Conservation (phyloP, 2,329 filamentous ascomycete species). For the Penicillium sp. region DNA sequence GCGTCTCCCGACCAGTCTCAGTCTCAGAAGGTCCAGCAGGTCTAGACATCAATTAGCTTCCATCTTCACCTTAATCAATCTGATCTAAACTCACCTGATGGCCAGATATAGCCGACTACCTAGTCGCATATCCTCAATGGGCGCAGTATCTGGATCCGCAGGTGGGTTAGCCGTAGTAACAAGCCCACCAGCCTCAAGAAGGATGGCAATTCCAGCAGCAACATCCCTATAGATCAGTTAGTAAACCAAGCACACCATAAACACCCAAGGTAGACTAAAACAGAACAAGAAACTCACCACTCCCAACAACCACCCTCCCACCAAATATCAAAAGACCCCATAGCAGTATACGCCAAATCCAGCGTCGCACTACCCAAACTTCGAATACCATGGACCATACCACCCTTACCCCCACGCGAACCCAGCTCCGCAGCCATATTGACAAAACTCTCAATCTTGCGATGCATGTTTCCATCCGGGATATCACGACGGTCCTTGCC, state of each 20-base stretch:
- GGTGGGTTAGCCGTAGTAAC: conserved; percentile 75
- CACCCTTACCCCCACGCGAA: conserved; percentile 64
- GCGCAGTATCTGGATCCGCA: conserved; percentile 53
- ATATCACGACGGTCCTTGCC: conserved; percentile 71
- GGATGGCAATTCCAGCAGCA: conserved; percentile 70
- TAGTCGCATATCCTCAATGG: conserved; percentile 61
- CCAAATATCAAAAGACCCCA: conserved; percentile 77
- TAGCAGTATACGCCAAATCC: conserved; percentile 73
- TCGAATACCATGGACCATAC: conserved; percentile 76
- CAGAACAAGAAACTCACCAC: conserved; percentile 54
- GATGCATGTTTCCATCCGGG: conserved; percentile 66
- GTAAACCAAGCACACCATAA: not conserved
- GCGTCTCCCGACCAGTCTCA: conserved; percentile 65
- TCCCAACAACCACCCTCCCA: conserved; percentile 83
- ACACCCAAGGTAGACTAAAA: not conserved
- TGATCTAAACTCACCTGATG: conserved; percentile 47
- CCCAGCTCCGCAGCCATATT: conserved; percentile 71
- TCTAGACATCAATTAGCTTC: conserved; percentile 42
- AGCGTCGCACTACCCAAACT: conserved; percentile 73
- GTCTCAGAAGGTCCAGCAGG: conserved; percentile 62
- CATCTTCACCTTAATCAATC: not conserved
- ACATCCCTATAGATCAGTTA: conserved; percentile 57
- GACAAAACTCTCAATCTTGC: conserved; percentile 73
- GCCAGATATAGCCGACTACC: conserved; percentile 72
- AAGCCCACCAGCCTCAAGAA: conserved; percentile 72